Evolutionary conservation across 768 basidiomycete genomes (phyloP).

Genomic region (Trichaptum fuscoviolaceum): DNA sequence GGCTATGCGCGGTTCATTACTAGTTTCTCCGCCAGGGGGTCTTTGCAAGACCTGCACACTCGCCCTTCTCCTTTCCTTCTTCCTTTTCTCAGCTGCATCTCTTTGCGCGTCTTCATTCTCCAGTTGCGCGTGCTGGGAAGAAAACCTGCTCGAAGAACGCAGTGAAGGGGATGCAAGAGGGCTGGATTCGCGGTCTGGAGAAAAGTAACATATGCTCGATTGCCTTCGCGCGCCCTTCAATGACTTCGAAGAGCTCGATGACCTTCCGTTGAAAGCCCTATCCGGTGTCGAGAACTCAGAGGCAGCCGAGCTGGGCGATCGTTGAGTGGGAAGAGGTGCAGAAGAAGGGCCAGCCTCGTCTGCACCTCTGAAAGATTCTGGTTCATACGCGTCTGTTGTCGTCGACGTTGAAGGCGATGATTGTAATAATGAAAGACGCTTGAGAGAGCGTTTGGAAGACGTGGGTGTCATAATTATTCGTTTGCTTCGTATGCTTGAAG

Average conservation of each 20-base stretch:
- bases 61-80: neutral
- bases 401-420: constrained; percentile 3
- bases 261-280: neutral
- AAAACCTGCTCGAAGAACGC: neutral
- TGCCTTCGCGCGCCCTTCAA: neutral
- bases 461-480: neutral
- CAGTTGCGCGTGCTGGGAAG: neutral
- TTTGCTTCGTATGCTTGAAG: constrained; percentile 2
- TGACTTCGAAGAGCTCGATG: neutral
- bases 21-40: neutral
- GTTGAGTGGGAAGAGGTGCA: neutral
- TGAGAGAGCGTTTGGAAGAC: constrained; percentile 1
- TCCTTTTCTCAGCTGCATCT: neutral
- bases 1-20: no score
- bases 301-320: neutral
- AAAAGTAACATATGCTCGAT: neutral
- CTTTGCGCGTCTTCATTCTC: neutral
- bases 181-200: neutral
- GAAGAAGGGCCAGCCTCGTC: neutral
- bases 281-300: neutral
- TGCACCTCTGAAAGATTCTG: neutral
- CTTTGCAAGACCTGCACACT: neutral
- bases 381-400: neutral
- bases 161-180: neutral
- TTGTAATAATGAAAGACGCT: constrained; percentile 7